phyloP scores from a whole-genome alignment of 2,329 filamentous ascomycete species.

The Fusarium nematophilum region DNA sequence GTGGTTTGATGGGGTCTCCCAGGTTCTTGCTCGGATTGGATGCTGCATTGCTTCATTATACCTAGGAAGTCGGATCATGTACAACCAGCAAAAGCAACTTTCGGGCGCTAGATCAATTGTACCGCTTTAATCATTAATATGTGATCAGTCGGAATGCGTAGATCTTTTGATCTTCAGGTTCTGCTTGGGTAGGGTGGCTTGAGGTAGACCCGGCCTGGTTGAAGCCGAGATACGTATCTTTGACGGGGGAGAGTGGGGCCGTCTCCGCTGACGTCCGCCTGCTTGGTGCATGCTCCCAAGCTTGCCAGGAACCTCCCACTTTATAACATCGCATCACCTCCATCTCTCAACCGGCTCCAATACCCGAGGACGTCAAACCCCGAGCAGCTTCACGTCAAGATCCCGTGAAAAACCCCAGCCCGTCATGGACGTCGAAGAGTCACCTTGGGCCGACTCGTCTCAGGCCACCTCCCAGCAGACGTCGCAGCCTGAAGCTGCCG shows the following conservation, averaged over 20 bases:
- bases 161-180: not conserved
- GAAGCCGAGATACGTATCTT: slow-evolving; percentile 17
- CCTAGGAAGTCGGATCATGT: not conserved
- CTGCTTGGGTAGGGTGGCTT: not conserved
- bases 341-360: slow-evolving; percentile 24
- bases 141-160: no score
- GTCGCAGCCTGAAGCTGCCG: slow-evolving; percentile 43
- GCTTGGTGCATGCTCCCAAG: slow-evolving; percentile 31
- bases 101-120: no score
- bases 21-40: not conserved
- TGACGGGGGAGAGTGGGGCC: slow-evolving; percentile 35
- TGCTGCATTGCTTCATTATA: not conserved
- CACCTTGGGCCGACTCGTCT: slow-evolving; percentile 64
- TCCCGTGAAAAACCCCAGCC: slow-evolving; percentile 15
- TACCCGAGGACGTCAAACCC: slow-evolving; percentile 9
- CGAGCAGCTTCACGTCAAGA: slow-evolving; percentile 14
- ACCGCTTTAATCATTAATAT: no score
- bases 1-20: not conserved
- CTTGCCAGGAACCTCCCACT: slow-evolving; percentile 26
- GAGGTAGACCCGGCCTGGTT: not conserved
- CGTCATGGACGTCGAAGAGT: slow-evolving; percentile 64
- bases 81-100: not conserved
- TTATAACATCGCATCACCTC: slow-evolving; percentile 33
- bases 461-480: slow-evolving; percentile 49
- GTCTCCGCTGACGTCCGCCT: slow-evolving; percentile 39